Conservation (phyloP, 352 stramenopile genomes). For the Blastocystis sp. region DNA sequence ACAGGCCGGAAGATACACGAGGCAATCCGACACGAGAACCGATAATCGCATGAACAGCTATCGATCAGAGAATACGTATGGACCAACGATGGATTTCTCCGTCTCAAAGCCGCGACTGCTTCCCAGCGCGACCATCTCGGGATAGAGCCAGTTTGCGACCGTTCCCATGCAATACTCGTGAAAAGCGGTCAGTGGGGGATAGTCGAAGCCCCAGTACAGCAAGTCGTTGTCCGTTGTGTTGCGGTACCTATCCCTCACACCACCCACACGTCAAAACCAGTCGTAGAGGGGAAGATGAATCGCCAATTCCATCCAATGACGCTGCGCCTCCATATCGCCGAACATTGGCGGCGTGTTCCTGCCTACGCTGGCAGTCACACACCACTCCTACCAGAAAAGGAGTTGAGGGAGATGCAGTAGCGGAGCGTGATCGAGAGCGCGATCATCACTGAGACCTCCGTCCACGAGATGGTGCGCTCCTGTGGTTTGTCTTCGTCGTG, state of each 20-base stretch:
- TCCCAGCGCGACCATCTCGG: conserved; percentile 84
- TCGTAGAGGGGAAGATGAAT: conserved; percentile 86
- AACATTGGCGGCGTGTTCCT: conserved; percentile 82
- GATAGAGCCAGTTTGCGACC: conserved; percentile 79
- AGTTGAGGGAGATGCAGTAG: conserved; percentile 83
- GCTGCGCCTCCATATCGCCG: conserved; percentile 96
- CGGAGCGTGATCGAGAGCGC: conserved; percentile 80
- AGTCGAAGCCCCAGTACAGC: conserved; percentile 96
- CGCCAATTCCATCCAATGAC: conserved; percentile 99
- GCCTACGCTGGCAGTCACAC: background rate
- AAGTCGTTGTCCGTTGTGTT: conserved; percentile 84
- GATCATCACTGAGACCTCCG: conserved; percentile 73
- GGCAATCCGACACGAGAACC: conserved; percentile 88
- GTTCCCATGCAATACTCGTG: conserved; percentile 27
- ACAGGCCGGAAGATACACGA: conserved; percentile 84
- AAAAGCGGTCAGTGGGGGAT: conserved; percentile 86
- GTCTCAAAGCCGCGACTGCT: conserved; percentile 85
- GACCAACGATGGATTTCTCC: conserved; percentile 74
- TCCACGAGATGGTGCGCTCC: background rate
- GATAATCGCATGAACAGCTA: conserved; percentile 86
- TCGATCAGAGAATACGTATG: background rate
- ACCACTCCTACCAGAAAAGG: conserved; percentile 81
- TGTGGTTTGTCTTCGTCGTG: background rate
- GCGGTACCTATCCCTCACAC: conserved; percentile 54
- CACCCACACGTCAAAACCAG: conserved; percentile 84